Evolutionary conservation across 805 yeast genomes (phyloP), one percentile per base, ranked within the genome.

Genomic region (Kodamaea leandrae): DNA sequence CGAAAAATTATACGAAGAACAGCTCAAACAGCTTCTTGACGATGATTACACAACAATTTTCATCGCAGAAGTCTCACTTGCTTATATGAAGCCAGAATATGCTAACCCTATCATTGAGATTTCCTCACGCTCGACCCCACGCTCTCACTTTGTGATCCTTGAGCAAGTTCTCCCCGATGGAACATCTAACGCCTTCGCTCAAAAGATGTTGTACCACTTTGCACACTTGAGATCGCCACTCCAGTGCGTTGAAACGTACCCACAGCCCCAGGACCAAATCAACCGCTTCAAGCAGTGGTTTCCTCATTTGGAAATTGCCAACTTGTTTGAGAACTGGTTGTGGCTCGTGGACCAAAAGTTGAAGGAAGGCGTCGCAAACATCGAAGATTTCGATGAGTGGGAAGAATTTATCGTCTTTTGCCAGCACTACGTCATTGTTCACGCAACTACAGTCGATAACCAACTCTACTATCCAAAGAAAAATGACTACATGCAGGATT

Each of bases 331-430:
- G 23, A 74, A 76, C 47, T 86, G 95, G 95, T 23, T 40, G 2
- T 48, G 62, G 6, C 57, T 72, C 15, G 62, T 81, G 1, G 57
- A 68, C 4, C 46, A 46, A 2, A 64, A 63, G 1, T 53, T 63
- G 4, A 77, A 74, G 49, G 32, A 41, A 0, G 56, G 60, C 29
- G 71, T 86, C 6, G 67, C 66, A 13, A 35, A 53, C 1, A 68
- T 83, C 15, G 95, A 86, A 55, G 76, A 77, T 3, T 86, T 86
- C 59, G 95, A 86, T 57, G 95, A 86, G 61, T 76, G 86, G 78
- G 95, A 86, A 61, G 95, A 86, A 58, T 85, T 86, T 47, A 72
- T 80, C 20, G 54, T 83, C 10, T 86, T 83, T 53, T 77, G 86
- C 43, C 91, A 84, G 51, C 93, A 86, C 56, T 86, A 86, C 53